Percentiles rank a stretch among this genome's conserved stretches.
These are phyloP conservation scores for Cytospora chrysosperma DNA, from an alignment of 2,329 filamentous ascomycete species.

Conservation along the genomic window DNA sequence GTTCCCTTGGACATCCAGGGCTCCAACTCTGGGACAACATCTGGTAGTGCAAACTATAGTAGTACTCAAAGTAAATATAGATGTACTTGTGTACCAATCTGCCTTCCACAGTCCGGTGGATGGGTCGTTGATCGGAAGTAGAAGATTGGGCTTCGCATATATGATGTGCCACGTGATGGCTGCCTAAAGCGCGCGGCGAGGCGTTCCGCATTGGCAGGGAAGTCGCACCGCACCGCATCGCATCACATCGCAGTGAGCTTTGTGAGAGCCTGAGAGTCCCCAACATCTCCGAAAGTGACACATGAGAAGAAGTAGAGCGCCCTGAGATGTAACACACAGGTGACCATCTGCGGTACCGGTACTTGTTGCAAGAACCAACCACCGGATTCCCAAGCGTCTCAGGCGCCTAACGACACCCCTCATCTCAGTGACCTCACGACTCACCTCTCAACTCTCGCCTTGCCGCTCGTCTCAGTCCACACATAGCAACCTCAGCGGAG, in stretches of 20 bases:
- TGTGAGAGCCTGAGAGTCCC: background rate
- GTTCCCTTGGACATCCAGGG: too few species aligned
- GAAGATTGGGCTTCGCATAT: background rate
- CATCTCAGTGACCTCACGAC: too few species aligned
- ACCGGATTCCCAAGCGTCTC: background rate
- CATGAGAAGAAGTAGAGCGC: background rate
- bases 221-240: background rate
- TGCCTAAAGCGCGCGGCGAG: slow-evolving; percentile 15
- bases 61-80: too few species aligned
- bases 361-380: background rate
- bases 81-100: too few species aligned
- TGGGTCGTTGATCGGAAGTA: background rate
- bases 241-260: too few species aligned
- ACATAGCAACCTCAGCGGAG: background rate
- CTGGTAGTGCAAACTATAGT: too few species aligned
- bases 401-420: background rate
- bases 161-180: slow-evolving; percentile 19
- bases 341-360: slow-evolving; percentile 3
- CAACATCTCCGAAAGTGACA: background rate
- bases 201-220: background rate
- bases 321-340: too few species aligned
- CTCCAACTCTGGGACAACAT: too few species aligned
- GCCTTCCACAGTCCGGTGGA: too few species aligned
- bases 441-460: slow-evolving; percentile 1
- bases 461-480: background rate